Evolutionary conservation across 345 rosid species (phyloP), one percentile per base, ranked within the genome.

Genomic region (Rhodomyrtus tomentosa): DNA sequence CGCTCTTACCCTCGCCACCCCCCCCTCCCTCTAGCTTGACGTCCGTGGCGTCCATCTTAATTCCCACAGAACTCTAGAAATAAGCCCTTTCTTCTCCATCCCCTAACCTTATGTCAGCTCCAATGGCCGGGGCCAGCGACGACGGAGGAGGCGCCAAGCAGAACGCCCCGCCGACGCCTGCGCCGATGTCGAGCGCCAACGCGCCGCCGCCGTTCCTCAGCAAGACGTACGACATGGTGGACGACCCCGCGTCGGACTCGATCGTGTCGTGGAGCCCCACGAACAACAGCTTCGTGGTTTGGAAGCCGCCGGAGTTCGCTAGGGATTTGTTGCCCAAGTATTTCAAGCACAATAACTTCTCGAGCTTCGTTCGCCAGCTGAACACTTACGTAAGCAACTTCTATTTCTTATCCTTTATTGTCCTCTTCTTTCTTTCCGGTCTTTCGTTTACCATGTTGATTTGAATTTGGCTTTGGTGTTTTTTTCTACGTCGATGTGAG

Each of bases 181-280:
- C 87, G 83, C 87, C 95, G 80, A n/a, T 89, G 42, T 90, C 92
- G 40, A 87, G 68, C 73, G 89, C 87, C 6, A 95, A 86, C 83
- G 86, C 91, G 13, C 98, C 98, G 55, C 95, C 98, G 50, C 96
- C 99, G 48, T 96, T 96, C 86, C 88, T 96, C 21, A 94, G 98
- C 92, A 96, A 95, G 89, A 96, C 99, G 16, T 96, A 96, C 82
- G 97, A 96, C 89, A 92, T 96, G 97, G 98, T 96, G 58, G 98
- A 96, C 84, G 99, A 96, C 86, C 93, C 95, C 6, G 88, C 94
- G 42, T 90, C 96, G 25, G 98, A 96, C 87, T 82, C 93, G 74
- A 83, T 94, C 42, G 95, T 96, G 48, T 96, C 99, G 12, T 96
- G 99, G 99, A 91, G 98, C 83, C 83, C 91, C 25, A 86, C 93